Evolutionary conservation across 2,329 filamentous ascomycete species (phyloP).

Genomic region (Cercospora zeina): DNA sequence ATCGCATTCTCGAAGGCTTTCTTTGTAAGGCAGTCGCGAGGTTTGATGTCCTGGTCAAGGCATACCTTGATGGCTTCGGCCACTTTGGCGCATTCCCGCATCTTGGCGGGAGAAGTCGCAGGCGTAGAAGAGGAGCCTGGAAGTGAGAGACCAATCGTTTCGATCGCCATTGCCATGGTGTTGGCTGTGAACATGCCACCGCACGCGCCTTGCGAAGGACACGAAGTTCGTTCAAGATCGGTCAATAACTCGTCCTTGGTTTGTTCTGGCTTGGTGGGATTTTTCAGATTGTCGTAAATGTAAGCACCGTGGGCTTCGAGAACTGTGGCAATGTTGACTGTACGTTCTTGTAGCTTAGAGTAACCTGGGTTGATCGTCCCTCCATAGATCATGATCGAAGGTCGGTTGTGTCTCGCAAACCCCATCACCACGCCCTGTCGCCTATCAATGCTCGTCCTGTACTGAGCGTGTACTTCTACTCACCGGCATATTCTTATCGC

Average conservation of each 20-base stretch:
- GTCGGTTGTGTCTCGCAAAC: slow-evolving; percentile 85
- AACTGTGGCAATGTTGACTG: slow-evolving; percentile 84
- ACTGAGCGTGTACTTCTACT: slow-evolving; percentile 40
- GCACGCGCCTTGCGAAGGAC: slow-evolving; percentile 76
- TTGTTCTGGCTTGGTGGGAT: slow-evolving; percentile 68
- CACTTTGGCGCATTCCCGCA: slow-evolving; percentile 79
- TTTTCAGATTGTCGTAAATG: slow-evolving; percentile 69
- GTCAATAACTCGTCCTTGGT: slow-evolving; percentile 76
- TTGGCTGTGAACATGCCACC: slow-evolving; percentile 95
- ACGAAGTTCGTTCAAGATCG: slow-evolving; percentile 78
- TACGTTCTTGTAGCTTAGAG: slow-evolving; percentile 70
- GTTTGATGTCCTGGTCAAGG: slow-evolving; percentile 80
- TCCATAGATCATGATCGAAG: slow-evolving; percentile 93
- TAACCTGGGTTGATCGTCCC: slow-evolving; percentile 89
- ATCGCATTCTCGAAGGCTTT: slow-evolving; percentile 84
- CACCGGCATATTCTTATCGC: slow-evolving; percentile 98
- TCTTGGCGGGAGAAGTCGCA: slow-evolving; percentile 77
- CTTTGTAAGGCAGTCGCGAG: slow-evolving; percentile 76
- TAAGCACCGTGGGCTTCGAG: slow-evolving; percentile 86
- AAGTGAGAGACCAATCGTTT: slow-evolving; percentile 80
- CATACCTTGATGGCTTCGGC: slow-evolving; percentile 75
- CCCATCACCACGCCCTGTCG: slow-evolving; percentile 59
- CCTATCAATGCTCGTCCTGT: neutral
- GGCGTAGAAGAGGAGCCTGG: slow-evolving; percentile 84
- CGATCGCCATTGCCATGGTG: slow-evolving; percentile 87